These are phyloP conservation scores for Pulveroboletus sp. DNA, from an alignment of 768 basidiomycete species.

Conservation along the genomic window DNA sequence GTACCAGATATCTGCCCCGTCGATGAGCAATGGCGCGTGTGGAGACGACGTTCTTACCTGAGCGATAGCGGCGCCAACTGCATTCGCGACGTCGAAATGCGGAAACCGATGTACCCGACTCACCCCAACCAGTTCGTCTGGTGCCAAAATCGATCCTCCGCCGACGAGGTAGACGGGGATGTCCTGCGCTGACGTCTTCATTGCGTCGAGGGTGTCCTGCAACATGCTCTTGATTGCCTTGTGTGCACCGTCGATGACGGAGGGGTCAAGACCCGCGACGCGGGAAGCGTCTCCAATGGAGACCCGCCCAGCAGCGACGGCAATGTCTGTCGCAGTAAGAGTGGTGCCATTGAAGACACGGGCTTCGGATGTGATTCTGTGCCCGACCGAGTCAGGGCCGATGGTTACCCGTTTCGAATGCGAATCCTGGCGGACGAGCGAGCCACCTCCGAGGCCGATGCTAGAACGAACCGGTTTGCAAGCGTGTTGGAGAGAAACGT, in stretches of 20 bases:
- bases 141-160: conserved; percentile 61
- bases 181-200: conserved; percentile 63
- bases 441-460: conserved; percentile 66
- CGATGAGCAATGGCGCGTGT: conserved; percentile 2
- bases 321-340: conserved; percentile 61
- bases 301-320: conserved; percentile 39
- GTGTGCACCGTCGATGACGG: conserved; percentile 34
- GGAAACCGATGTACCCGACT: conserved; percentile 48
- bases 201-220: conserved; percentile 52
- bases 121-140: conserved; percentile 49
- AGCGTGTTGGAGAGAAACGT: conserved; percentile 1
- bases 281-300: conserved; percentile 30
- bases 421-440: conserved; percentile 40
- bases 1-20: conserved; percentile 40
- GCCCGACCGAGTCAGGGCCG: conserved; percentile 67
- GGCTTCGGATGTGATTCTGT: conserved; percentile 47
- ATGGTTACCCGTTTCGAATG: conserved; percentile 42
- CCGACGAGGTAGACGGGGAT: conserved; percentile 62
- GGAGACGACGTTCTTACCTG: conserved; percentile 22
- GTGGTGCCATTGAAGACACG: conserved; percentile 54
- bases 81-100: conserved; percentile 57
- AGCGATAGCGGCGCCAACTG: conserved; percentile 54
- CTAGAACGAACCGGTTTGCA: conserved; percentile 27
- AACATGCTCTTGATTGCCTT: conserved; percentile 40
- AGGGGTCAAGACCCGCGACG: conserved; percentile 20